Evolutionary conservation across 805 yeast genomes (phyloP), one percentile per base, ranked within the genome.

Genomic region (Kluyveromyces dobzhanskii): DNA sequence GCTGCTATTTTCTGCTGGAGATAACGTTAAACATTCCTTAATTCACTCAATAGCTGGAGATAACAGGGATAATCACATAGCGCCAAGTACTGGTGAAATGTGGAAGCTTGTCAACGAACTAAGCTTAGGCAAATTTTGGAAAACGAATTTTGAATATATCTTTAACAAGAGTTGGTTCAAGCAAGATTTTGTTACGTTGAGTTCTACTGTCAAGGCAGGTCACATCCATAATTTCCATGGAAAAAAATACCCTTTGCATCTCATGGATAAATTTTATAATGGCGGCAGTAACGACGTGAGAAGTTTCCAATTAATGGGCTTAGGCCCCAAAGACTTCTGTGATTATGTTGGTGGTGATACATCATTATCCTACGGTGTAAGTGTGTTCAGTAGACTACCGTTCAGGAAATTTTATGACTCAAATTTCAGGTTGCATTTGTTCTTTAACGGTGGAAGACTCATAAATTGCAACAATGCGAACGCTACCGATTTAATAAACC

Each of bases 221-320:
- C 66, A 68, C 40, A 64, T 85, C 21, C 61, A 65, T 41, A 65
- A 73, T 39, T 53, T 70, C 18, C 50, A 49, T 17, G 37, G 47
- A 9, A 48, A 38, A 43, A 51, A 44, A 40, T 61, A 39, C 53
- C 80, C 56, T 9, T 44, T 70, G 1, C 88, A 83, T 51, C 53
- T 80, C 23, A 71, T 80, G 54, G 98, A 90, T 58, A 72, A 84
- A 46, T 90, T 88, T 56, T 85, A 79, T 52, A 66, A 84, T 32
- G 94, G 96, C 13, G 96, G 95, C 0, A 73, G 78, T 11, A 71
- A 77, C 39, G 81, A 80, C 39, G 75, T 86, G 21, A 67, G 82
- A 41, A 86, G 88, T 1, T 85, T 82, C 53, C 67, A 73, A 25
- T 64, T 71, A 38, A 80, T 80, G 64, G 75, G 85, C 0, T 57